These are phyloP conservation scores for Neohortaea acidophila DNA, from an alignment of 495 filamentous ascomycete genomes.

Conservation along the genomic window DNA sequence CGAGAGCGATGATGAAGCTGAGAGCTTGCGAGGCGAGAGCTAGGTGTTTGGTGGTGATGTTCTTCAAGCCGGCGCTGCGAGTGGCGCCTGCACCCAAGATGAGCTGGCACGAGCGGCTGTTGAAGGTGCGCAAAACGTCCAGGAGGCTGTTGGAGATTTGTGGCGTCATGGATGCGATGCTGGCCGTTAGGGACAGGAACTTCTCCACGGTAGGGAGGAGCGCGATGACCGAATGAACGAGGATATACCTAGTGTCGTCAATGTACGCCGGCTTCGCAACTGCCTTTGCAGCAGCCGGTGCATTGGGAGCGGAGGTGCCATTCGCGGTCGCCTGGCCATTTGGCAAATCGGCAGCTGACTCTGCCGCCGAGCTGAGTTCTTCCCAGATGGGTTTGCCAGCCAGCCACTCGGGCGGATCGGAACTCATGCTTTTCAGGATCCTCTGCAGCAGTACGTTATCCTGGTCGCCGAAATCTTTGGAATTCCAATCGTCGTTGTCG, in stretches of 20 bases:
- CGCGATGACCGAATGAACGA: conserved; percentile 64
- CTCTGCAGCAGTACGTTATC: conserved; percentile 47
- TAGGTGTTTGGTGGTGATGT: conserved; percentile 92
- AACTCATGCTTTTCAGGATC: conserved; percentile 66
- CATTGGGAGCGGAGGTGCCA: conserved; percentile 10
- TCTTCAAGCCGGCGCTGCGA: conserved; percentile 76
- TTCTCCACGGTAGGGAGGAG: conserved; percentile 67
- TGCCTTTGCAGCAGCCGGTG: background rate
- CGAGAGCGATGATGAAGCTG: conserved; percentile 70
- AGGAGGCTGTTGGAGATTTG: conserved; percentile 61
- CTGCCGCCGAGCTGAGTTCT: conserved; percentile 15
- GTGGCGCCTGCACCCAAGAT: conserved; percentile 92
- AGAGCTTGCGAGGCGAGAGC: conserved; percentile 82
- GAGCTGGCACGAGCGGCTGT: conserved; percentile 81
- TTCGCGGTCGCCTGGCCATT: conserved; percentile 10
- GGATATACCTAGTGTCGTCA: conserved; percentile 70
- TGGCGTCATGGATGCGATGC: conserved; percentile 71
- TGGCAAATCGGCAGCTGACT: background rate
- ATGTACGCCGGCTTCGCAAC: conserved; percentile 42
- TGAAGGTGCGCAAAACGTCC: conserved; percentile 75
- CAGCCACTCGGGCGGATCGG: conserved; percentile 63
- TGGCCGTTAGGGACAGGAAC: conserved; percentile 67
- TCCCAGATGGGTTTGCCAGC: conserved; percentile 29
- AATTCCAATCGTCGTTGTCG: conserved; percentile 82
- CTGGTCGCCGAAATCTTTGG: conserved; percentile 63